Evolutionary conservation across 202 grass and related monocot species (phyloP).

Genomic region (Zoysia matrella): DNA sequence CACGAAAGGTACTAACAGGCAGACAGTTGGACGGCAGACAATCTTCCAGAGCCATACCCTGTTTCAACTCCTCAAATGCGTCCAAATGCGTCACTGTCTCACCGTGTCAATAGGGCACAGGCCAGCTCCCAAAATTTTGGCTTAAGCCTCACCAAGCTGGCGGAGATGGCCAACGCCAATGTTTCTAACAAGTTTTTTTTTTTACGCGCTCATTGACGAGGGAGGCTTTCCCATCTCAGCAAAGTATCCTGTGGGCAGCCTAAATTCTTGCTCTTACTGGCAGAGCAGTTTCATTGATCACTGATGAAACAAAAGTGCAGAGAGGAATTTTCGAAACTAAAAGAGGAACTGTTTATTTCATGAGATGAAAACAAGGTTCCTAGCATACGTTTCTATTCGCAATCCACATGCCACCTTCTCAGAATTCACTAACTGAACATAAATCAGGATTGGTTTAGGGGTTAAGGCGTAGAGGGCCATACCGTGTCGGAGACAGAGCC

Average conservation of each 20-base stretch:
- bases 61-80: slow-evolving; percentile 2
- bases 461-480: not conserved
- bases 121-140: slow-evolving; percentile 42
- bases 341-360: not conserved
- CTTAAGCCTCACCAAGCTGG: slow-evolving; percentile 10
- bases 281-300: not conserved
- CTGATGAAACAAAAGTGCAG: not conserved
- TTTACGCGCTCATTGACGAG: not conserved
- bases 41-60: slow-evolving; percentile 4
- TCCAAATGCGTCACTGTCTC: slow-evolving; percentile 32
- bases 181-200: not conserved
- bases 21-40: slow-evolving; percentile 28
- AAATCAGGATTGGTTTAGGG: not conserved
- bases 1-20: not conserved
- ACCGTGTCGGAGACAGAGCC: slow-evolving; percentile 2
- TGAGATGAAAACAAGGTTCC: not conserved
- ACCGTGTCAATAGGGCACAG: slow-evolving; percentile 23
- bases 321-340: not conserved
- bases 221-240: not conserved
- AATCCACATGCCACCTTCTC: not conserved
- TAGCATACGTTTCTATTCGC: not conserved
- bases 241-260: not conserved
- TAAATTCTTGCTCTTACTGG: slow-evolving; percentile 1
- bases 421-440: not conserved
- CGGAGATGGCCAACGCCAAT: not conserved